Percentiles rank a stretch among this genome's conserved stretches.
These are phyloP conservation scores for Vararia minispora DNA, from an alignment of 768 basidiomycete genomes.

Conservation along the genomic window DNA sequence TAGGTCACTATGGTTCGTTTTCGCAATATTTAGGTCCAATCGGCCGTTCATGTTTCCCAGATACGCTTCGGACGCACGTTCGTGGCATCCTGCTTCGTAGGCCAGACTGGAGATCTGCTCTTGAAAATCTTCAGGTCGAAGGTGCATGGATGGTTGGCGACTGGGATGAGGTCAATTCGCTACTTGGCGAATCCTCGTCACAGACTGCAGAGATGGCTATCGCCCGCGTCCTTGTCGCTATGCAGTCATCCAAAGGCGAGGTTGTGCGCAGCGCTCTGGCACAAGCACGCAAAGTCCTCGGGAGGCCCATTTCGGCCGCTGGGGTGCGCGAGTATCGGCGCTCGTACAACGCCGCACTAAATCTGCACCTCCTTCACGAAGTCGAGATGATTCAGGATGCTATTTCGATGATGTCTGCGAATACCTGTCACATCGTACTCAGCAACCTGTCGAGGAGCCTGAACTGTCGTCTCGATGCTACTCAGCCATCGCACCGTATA, in stretches of 20 bases:
- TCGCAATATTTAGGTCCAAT: background rate
- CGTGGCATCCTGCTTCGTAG: slow-evolving; percentile 78
- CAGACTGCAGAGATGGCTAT: slow-evolving; percentile 58
- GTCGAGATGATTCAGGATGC: slow-evolving; percentile 60
- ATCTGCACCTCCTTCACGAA: slow-evolving; percentile 82
- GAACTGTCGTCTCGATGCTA: slow-evolving; percentile 55
- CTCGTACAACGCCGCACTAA: slow-evolving; percentile 76
- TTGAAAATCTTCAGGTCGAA: slow-evolving; percentile 83
- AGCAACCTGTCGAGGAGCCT: slow-evolving; percentile 39
- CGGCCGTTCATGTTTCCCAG: slow-evolving; percentile 28
- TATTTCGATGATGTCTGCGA: slow-evolving; percentile 33
- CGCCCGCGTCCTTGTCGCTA: slow-evolving; percentile 70
- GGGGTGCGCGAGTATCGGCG: slow-evolving; percentile 74
- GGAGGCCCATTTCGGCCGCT: slow-evolving; percentile 71
- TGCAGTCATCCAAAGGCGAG: slow-evolving; percentile 43
- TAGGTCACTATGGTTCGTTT: slow-evolving; percentile 89
- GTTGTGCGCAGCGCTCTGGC: slow-evolving; percentile 40
- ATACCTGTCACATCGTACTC: slow-evolving; percentile 24
- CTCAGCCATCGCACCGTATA: slow-evolving; percentile 78
- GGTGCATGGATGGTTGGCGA: slow-evolving; percentile 95
- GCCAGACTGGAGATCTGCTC: slow-evolving; percentile 67
- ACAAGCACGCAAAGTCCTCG: slow-evolving; percentile 61
- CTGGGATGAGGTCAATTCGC: slow-evolving; percentile 69
- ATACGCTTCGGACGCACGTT: slow-evolving; percentile 91
- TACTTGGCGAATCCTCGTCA: slow-evolving; percentile 39